These are phyloP conservation scores for Ulota crispa DNA, from an alignment of 225 moss, liverwort and hornwort species.

Conservation along the genomic window DNA sequence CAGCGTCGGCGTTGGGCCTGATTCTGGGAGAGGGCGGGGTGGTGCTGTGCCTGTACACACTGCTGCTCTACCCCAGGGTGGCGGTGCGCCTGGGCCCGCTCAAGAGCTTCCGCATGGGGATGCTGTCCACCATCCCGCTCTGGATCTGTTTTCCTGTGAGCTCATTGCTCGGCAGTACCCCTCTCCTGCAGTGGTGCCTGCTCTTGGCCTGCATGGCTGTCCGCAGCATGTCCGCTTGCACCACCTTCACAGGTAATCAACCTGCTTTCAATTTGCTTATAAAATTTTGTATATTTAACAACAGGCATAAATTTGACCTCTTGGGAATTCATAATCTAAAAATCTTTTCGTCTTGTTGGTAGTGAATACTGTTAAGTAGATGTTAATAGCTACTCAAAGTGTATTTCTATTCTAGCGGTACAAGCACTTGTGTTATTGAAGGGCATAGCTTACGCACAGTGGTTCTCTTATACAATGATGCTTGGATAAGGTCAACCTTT, in stretches of 20 bases:
- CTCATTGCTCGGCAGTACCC: constrained; percentile 42
- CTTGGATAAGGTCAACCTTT: too few relatives aligned
- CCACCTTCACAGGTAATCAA: constrained; percentile 53
- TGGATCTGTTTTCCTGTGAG: constrained; percentile 79
- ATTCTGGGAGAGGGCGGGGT: constrained; percentile 79
- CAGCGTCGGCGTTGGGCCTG: constrained; percentile 63
- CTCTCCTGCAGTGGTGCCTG: constrained; percentile 58
- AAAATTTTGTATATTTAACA: too few relatives aligned
- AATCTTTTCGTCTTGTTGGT: too few relatives aligned
- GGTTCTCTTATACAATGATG: too few relatives aligned
- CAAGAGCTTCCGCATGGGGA: constrained; percentile 64
- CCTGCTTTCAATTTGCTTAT: too few relatives aligned
- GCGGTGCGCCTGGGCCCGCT: constrained; percentile 59
- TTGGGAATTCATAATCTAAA: too few relatives aligned
- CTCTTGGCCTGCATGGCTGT: constrained; percentile 60
- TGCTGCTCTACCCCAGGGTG: constrained; percentile 57
- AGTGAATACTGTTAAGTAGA: too few relatives aligned
- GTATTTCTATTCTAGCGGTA: too few relatives aligned
- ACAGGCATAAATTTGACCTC: too few relatives aligned
- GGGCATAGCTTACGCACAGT: too few relatives aligned
- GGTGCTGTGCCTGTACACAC: constrained; percentile 71
- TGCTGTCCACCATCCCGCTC: constrained; percentile 67
- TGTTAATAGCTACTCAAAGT: too few relatives aligned
- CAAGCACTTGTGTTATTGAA: too few relatives aligned
- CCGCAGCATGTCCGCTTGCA: constrained; percentile 69